Percentiles rank a stretch among this genome's conserved stretches.
phyloP scores from a whole-genome alignment of 768 basidiomycete species.

The Amanita molliuscula region DNA sequence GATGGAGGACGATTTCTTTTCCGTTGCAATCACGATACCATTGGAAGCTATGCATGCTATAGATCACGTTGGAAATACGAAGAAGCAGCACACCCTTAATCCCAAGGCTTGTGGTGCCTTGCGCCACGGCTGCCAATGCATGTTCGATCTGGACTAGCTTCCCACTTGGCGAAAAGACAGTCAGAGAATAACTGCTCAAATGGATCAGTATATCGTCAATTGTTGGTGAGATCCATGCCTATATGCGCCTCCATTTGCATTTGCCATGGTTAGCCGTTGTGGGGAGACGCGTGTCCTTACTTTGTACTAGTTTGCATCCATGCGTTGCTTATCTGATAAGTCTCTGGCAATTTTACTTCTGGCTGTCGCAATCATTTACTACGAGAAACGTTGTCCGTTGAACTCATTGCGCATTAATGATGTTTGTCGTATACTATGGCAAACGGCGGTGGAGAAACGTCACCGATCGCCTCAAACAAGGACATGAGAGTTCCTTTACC shows the following conservation, averaged over 20 bases:
- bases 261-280: slow-evolving; percentile 46
- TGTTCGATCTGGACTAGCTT: slow-evolving; percentile 99
- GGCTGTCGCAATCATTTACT: background rate
- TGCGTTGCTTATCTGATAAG: background rate
- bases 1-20: slow-evolving; percentile 98
- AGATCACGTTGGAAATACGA: background rate
- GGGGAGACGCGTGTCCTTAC: slow-evolving; percentile 8
- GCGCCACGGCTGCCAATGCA: slow-evolving; percentile 90
- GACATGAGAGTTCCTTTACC: slow-evolving; percentile 27
- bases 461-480: slow-evolving; percentile 70
- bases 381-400: background rate
- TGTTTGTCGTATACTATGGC: slow-evolving; percentile 49
- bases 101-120: slow-evolving; percentile 93
- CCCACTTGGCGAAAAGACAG: slow-evolving; percentile 98
- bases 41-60: slow-evolving; percentile 65
- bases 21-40: slow-evolving; percentile 98
- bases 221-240: slow-evolving; percentile 31
- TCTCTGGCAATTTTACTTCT: background rate
- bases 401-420: background rate
- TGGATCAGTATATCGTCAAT: slow-evolving; percentile 8
- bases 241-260: slow-evolving; percentile 74
- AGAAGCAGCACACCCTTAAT: slow-evolving; percentile 73
- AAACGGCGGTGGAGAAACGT: slow-evolving; percentile 33
- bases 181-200: slow-evolving; percentile 82
- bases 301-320: slow-evolving; percentile 3